Evolutionary conservation across 495 filamentous ascomycete genomes (phyloP).

Genomic region (Hypomontagnella submonticulosa): DNA sequence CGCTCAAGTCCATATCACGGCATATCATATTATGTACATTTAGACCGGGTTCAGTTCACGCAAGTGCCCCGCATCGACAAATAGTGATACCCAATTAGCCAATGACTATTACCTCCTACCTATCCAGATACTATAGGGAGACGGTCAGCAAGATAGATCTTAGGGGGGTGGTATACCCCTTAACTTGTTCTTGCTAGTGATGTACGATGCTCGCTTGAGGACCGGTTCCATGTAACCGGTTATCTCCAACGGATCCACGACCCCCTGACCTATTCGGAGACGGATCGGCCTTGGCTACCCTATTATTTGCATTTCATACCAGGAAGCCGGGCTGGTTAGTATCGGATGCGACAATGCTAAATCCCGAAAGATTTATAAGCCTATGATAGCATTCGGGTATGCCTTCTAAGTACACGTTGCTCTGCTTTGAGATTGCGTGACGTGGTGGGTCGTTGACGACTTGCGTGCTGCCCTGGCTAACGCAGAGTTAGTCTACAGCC

Average conservation of each 20-base stretch:
- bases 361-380: neutral
- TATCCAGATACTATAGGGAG: conserved; percentile 6
- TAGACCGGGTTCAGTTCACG: neutral
- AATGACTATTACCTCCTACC: conserved; percentile 22
- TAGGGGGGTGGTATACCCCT: neutral
- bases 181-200: conserved; percentile 3
- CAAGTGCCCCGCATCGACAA: conserved; percentile 25
- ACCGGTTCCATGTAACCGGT: conserved; percentile 16
- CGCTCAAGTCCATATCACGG: neutral
- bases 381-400: too few species aligned
- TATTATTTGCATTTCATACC: neutral
- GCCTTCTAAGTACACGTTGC: neutral
- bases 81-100: conserved; percentile 14
- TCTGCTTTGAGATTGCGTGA: conserved; percentile 18
- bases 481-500: neutral
- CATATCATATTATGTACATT: conserved; percentile 8
- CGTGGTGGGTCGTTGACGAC: conserved; percentile 19
- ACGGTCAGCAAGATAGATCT: conserved; percentile 6
- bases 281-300: conserved; percentile 7
- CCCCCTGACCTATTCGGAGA: conserved; percentile 12
- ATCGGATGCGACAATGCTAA: conserved; percentile 15
- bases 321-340: conserved; percentile 8
- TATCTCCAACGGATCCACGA: neutral
- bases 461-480: neutral
- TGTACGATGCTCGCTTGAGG: neutral